phyloP scores from a whole-genome alignment of 2,329 filamentous ascomycete genomes.

The Alternaria sp. region DNA sequence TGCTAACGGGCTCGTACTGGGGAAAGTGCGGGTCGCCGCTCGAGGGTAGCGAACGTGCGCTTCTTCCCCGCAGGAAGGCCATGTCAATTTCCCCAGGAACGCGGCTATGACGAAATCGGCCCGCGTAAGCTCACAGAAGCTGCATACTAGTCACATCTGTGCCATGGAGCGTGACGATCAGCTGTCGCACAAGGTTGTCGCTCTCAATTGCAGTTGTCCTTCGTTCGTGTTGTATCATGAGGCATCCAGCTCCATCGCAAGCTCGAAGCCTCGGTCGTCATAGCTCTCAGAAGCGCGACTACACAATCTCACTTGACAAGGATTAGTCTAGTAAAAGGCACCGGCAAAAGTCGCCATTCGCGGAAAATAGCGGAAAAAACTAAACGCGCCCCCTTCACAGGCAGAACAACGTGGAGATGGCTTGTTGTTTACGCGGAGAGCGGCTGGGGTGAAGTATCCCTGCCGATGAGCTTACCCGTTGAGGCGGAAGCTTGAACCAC shows the following conservation, averaged over 20 bases:
- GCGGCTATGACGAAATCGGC: slow-evolving; percentile 27
- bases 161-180: not conserved
- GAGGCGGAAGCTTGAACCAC: slow-evolving; percentile 32
- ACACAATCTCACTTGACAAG: slow-evolving; percentile 6
- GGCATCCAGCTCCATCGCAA: slow-evolving; percentile 1
- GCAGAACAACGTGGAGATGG: slow-evolving; percentile 15
- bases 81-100: slow-evolving; percentile 32
- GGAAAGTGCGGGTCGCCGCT: slow-evolving; percentile 21
- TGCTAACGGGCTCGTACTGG: slow-evolving; percentile 17
- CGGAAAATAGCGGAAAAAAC: slow-evolving; percentile 33
- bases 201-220: not conserved
- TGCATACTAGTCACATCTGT: not conserved
- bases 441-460: slow-evolving; percentile 30
- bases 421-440: slow-evolving; percentile 29
- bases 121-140: slow-evolving; percentile 6
- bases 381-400: slow-evolving; percentile 17
- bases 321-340: slow-evolving; percentile 5
- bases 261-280: slow-evolving; percentile 13
- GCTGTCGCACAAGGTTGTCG: not conserved
- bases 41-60: slow-evolving; percentile 18
- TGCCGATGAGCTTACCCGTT: slow-evolving; percentile 18
- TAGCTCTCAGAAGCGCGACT: slow-evolving; percentile 3
- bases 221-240: not conserved
- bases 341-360: slow-evolving; percentile 23
- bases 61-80: slow-evolving; percentile 36